These are phyloP conservation scores for Colletotrichum sp. DNA, from an alignment of 2,329 filamentous ascomycete species.

Conservation along the genomic window DNA sequence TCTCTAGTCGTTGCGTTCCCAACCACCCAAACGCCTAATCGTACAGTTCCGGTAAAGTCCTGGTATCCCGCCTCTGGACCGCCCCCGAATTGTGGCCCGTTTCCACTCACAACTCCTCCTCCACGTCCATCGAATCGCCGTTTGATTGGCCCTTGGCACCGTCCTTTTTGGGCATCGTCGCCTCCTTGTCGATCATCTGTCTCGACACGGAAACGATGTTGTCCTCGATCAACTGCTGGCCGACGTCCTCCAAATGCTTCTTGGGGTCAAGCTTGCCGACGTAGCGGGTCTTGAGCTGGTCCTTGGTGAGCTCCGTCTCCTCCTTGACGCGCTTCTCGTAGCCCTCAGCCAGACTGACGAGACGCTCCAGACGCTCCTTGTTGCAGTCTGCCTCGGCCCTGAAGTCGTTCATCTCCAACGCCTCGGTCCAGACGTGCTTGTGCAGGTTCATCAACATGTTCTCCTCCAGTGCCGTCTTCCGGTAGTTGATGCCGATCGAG, in stretches of 20 bases:
- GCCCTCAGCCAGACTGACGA: constrained; percentile 89
- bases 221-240: constrained; percentile 96
- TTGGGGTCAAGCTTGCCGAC: constrained; percentile 99
- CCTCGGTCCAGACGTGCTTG: constrained; percentile 99
- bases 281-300: constrained; percentile 98
- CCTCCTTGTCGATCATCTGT: constrained; percentile 99
- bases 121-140: constrained; percentile 72
- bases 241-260: constrained; percentile 98
- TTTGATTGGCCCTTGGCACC: constrained; percentile 55
- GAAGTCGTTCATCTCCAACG: constrained; percentile 96
- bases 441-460: constrained; percentile 99
- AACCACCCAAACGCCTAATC: constrained; percentile 29
- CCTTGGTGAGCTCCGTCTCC: constrained; percentile 95
- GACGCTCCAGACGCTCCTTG: constrained; percentile 84
- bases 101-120: constrained; percentile 54
- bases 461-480: constrained; percentile 96
- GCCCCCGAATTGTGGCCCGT: neutral
- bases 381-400: constrained; percentile 82
- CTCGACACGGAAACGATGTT: constrained; percentile 98
- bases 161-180: constrained; percentile 82
- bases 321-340: constrained; percentile 99
- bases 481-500: constrained; percentile 97
- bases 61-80: constrained; percentile 23
- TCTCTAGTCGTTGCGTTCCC: constrained; percentile 22
- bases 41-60: constrained; percentile 25